A percentile compares a stretch with the other conserved stretches of the same genome.
Conservation (phyloP, 2,329 filamentous ascomycete species). For the Cladorrhinum sp. region DNA sequence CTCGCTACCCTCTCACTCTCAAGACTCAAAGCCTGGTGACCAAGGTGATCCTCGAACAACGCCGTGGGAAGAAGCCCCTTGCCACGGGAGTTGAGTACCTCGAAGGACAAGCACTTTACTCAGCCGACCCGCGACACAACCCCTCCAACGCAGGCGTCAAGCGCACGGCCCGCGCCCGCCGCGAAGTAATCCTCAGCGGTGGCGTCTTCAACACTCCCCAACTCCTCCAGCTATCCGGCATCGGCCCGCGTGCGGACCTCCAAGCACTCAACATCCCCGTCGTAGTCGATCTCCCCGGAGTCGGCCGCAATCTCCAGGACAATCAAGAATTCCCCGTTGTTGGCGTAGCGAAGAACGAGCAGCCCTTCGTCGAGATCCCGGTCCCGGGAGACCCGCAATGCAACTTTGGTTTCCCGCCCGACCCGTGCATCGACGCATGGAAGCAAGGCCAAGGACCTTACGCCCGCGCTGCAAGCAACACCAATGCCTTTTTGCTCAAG, state of each 20-base stretch:
- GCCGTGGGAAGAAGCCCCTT: conserved; percentile 14
- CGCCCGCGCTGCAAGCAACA: conserved; percentile 42
- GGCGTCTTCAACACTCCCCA: conserved; percentile 51
- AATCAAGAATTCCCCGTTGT: conserved; percentile 37
- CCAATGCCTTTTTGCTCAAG: conserved; percentile 42
- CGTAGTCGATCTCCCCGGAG: conserved; percentile 45
- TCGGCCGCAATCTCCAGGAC: conserved; percentile 51
- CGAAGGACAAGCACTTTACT: conserved; percentile 33
- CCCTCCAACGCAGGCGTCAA: conserved; percentile 14
- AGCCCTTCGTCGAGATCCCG: conserved; percentile 4
- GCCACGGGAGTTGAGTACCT: conserved; percentile 35
- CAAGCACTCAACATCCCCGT: conserved; percentile 44
- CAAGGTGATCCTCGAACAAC: conserved; percentile 36
- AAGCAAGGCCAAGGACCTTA: conserved; percentile 27
- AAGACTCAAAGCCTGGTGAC: conserved; percentile 33
- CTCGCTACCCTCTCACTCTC: conserved; percentile 18
- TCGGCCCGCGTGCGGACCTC: conserved; percentile 44
- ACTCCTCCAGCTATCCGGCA: conserved; percentile 50
- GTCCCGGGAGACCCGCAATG: conserved; percentile 32
- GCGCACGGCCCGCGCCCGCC: conserved; percentile 27
- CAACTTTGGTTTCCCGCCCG: conserved; percentile 33
- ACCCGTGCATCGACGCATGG: conserved; percentile 38
- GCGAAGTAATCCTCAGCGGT: conserved; percentile 50
- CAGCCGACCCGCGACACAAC: conserved; percentile 36
- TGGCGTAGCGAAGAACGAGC: neutral